Percentiles rank a stretch among this genome's conserved stretches.
phyloP scores from a whole-genome alignment of 2,329 filamentous ascomycete species.

The Metarhizium robertsii region DNA sequence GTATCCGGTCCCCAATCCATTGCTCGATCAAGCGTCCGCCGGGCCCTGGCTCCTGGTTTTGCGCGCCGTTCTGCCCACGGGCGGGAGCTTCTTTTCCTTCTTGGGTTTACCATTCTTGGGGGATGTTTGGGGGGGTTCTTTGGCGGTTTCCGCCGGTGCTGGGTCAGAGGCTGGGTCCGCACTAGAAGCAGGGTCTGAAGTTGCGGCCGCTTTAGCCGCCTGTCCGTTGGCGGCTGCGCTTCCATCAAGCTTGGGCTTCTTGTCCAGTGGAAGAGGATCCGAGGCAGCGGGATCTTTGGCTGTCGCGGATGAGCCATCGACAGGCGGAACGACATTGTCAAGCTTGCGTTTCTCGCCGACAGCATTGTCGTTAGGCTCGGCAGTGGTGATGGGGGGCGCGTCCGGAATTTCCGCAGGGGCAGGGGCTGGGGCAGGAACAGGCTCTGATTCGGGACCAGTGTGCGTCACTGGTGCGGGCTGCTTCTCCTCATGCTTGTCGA shows the following conservation, averaged over 20 bases:
- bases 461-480: constrained; percentile 3
- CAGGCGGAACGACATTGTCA: constrained; percentile 9
- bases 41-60: constrained; percentile 35
- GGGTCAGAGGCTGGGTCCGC: neutral
- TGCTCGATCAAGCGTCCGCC: constrained; percentile 15
- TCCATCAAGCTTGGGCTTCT: constrained; percentile 32
- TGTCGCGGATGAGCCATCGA: constrained; percentile 14
- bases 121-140: neutral
- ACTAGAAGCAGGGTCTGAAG: neutral
- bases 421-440: constrained; percentile 6
- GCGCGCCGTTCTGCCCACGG: constrained; percentile 26
- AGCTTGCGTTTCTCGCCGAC: constrained; percentile 31
- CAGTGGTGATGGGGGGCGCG: neutral
- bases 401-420: neutral
- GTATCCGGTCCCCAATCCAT: neutral
- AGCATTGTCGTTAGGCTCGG: constrained; percentile 11
- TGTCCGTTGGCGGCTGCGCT: constrained; percentile 11
- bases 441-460: constrained; percentile 4
- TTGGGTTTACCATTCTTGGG: constrained; percentile 21
- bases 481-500: neutral
- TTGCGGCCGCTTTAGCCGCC: neutral
- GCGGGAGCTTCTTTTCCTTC: constrained; percentile 27
- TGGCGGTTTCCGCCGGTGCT: neutral
- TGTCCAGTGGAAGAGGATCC: constrained; percentile 17
- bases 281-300: constrained; percentile 12